Conservation (phyloP, 768 basidiomycete genomes). For the Mrakia hoshinonis region DNA sequence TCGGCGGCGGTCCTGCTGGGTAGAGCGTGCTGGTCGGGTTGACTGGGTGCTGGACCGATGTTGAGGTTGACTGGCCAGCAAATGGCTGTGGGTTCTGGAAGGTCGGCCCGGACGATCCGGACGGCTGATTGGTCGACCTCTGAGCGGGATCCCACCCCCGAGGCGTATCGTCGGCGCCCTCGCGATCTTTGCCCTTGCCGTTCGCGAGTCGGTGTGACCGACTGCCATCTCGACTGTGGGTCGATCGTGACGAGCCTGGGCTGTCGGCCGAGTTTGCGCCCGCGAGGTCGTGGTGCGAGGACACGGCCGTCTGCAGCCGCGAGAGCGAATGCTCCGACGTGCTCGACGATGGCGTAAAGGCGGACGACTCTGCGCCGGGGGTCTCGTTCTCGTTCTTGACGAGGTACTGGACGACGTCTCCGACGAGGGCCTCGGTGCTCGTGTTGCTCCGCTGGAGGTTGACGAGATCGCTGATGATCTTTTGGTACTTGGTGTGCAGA, state of each 20-base stretch:
- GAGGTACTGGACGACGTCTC: conserved; percentile 71
- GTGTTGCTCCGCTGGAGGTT: conserved; percentile 65
- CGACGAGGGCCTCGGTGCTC: conserved; percentile 75
- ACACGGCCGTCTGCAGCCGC: background rate
- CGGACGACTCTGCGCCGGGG: background rate
- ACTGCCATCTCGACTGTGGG: background rate
- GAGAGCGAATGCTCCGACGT: conserved; percentile 3
- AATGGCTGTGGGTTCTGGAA: conserved; percentile 4
- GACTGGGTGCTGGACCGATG: background rate
- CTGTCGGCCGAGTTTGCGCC: background rate
- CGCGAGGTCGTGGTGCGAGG: background rate
- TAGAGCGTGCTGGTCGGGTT: background rate
- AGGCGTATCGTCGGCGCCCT: background rate
- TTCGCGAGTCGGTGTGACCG: background rate
- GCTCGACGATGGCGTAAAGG: background rate
- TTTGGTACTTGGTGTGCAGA: conserved; percentile 58
- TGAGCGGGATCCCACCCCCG: background rate
- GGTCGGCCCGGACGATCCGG: background rate
- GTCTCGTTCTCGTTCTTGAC: conserved; percentile 59
- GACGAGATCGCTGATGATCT: conserved; percentile 62
- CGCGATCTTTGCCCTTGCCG: conserved; percentile 16
- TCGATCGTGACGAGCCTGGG: background rate
- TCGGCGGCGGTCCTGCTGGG: background rate
- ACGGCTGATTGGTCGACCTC: background rate
- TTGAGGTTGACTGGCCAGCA: background rate